Percentiles rank a stretch among this genome's conserved stretches.
Conservation (phyloP, 2,329 filamentous ascomycete species). For the Ceratocystis harringtonii region DNA sequence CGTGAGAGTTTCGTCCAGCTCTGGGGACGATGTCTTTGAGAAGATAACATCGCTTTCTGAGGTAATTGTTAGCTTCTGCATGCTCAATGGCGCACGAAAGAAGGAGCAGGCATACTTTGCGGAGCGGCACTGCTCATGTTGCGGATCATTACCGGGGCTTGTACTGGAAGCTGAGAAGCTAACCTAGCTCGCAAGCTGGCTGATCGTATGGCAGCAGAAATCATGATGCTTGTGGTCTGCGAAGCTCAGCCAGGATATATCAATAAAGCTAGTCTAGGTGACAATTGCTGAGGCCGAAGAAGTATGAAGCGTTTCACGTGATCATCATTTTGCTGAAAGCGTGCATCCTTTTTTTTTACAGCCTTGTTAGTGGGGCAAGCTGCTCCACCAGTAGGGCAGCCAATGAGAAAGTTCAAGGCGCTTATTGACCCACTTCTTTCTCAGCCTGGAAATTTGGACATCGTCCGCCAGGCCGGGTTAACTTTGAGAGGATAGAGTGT, state of each 20-base stretch:
- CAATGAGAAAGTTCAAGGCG: neutral
- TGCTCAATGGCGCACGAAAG: neutral
- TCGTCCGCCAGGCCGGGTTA: neutral
- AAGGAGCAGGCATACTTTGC: constrained; percentile 8
- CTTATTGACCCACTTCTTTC: neutral
- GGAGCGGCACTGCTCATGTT: constrained; percentile 3
- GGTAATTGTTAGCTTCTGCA: neutral
- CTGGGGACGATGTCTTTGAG: constrained; percentile 34
- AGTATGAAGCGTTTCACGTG: constrained; percentile 4
- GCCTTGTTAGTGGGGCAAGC: neutral
- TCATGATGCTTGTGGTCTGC: neutral
- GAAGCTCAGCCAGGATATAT: neutral
- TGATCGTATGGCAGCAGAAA: constrained; percentile 6
- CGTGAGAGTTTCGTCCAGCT: constrained; percentile 39
- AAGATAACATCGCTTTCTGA: constrained; percentile 30
- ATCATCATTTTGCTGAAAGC: neutral
- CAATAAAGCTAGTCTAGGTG: neutral
- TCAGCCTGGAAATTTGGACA: constrained; percentile 3
- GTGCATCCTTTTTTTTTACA: constrained; percentile 1
- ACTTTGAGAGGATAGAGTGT: neutral
- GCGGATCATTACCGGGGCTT: constrained; percentile 7
- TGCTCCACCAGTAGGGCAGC: constrained; percentile 8
- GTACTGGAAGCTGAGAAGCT: neutral
- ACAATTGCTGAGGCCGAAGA: neutral
- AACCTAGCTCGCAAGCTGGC: constrained; percentile 6